Conservation (phyloP, 768 basidiomycete genomes). For the Porphyrellus cyaneotinctus region DNA sequence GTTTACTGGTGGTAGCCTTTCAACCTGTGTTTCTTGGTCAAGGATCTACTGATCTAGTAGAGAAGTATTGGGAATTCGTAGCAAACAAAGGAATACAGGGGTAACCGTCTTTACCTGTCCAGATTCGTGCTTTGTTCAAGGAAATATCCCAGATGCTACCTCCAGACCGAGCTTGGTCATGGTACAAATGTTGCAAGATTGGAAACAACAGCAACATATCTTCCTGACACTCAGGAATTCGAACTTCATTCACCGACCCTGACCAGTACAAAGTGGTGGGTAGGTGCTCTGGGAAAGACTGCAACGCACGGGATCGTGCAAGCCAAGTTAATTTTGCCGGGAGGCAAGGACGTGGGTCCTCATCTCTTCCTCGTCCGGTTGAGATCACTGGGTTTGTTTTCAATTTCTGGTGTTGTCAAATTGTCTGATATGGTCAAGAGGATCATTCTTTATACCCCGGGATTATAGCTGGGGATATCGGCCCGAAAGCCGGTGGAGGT, state of each 20-base stretch:
- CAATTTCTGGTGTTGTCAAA: background rate
- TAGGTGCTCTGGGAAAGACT: constrained; percentile 66
- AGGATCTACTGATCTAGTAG: constrained; percentile 49
- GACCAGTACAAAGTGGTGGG: constrained; percentile 82
- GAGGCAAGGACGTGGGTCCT: constrained; percentile 58
- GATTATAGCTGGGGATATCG: constrained; percentile 67
- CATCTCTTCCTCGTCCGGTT: constrained; percentile 75
- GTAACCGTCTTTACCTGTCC: constrained; percentile 11
- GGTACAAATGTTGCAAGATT: constrained; percentile 66
- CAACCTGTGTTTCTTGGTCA: constrained; percentile 65
- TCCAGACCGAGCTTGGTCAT: constrained; percentile 78
- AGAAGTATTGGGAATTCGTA: constrained; percentile 49
- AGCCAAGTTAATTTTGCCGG: constrained; percentile 65
- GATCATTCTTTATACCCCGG: constrained; percentile 59
- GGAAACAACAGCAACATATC: constrained; percentile 75
- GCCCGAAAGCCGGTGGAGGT: constrained; percentile 35
- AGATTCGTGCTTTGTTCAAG: background rate
- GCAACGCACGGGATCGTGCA: constrained; percentile 75
- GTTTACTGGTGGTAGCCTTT: constrained; percentile 39
- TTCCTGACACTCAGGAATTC: constrained; percentile 63
- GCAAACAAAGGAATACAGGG: constrained; percentile 57
- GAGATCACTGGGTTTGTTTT: constrained; percentile 49
- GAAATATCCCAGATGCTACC: constrained; percentile 47
- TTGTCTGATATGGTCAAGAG: constrained; percentile 35
- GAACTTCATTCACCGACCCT: constrained; percentile 73